Conservation (phyloP, 306 rosid species). For the Ormosia semicastrata region DNA sequence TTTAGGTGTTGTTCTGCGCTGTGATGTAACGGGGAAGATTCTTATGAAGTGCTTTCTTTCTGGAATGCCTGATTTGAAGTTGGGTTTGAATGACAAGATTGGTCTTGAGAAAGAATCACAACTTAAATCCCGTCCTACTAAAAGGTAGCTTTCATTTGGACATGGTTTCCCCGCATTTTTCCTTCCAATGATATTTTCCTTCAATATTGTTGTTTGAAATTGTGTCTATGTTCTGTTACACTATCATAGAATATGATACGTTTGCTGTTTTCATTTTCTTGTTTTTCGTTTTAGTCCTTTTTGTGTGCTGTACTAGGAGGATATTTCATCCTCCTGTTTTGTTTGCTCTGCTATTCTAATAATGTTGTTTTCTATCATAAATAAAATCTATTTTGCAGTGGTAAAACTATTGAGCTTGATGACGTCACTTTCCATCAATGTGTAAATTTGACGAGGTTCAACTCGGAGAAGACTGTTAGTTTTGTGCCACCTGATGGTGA, state of each 20-base stretch:
- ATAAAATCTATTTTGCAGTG: slow-evolving; percentile 53
- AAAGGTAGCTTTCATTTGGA: slow-evolving; percentile 58
- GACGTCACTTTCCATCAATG: slow-evolving; percentile 97
- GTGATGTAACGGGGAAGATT: slow-evolving; percentile 91
- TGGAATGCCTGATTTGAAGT: slow-evolving; percentile 97
- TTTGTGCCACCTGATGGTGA: slow-evolving; percentile 97
- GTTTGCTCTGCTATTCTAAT: not conserved
- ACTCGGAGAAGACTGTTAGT: slow-evolving; percentile 93
- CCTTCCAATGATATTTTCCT: slow-evolving; percentile 7
- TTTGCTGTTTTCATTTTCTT: not conserved
- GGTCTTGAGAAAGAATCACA: slow-evolving; percentile 98
- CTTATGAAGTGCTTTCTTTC: slow-evolving; percentile 96
- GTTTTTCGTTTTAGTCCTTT: not conserved
- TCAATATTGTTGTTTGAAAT: not conserved
- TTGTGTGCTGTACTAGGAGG: not conserved
- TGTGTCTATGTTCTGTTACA: not conserved
- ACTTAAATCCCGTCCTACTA: slow-evolving; percentile 79
- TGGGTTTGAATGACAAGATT: slow-evolving; percentile 93
- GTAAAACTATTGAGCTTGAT: slow-evolving; percentile 94
- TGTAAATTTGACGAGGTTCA: slow-evolving; percentile 94
- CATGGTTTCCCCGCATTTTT: not conserved
- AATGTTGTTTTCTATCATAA: not conserved
- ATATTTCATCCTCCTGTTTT: not conserved
- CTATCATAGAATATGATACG: not conserved
- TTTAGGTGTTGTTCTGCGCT: slow-evolving; percentile 82